Percentiles rank a stretch among this genome's conserved stretches.
phyloP scores from a whole-genome alignment of 2,329 filamentous ascomycete genomes.

The Thyridium curvatum region DNA sequence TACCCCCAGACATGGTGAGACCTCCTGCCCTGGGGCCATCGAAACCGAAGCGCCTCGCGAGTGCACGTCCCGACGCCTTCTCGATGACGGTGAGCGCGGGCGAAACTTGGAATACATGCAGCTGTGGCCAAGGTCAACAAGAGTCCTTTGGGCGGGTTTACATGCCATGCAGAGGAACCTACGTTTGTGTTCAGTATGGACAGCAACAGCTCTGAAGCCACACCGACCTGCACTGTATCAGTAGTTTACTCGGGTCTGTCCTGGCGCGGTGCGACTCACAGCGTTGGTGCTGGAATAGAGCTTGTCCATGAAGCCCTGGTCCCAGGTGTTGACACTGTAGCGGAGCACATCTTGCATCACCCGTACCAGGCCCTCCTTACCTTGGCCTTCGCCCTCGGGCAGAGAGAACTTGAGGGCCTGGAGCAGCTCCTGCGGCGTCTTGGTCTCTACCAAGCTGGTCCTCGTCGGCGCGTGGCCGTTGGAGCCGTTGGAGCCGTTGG shows the following conservation, averaged over 20 bases:
- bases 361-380: conserved; percentile 68
- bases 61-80: conserved; percentile 66
- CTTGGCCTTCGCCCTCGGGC: conserved; percentile 47
- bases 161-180: conserved; percentile 16
- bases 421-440: conserved; percentile 50
- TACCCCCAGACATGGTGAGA: conserved; percentile 75
- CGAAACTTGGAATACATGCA: conserved; percentile 91
- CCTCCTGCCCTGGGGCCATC: conserved; percentile 64
- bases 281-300: conserved; percentile 87
- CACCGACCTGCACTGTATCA: background rate
- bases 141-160: background rate
- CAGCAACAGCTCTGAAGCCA: background rate
- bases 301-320: conserved; percentile 94
- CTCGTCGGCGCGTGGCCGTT: no score
- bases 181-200: conserved; percentile 86
- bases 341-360: conserved; percentile 65
- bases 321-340: conserved; percentile 97
- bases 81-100: conserved; percentile 84
- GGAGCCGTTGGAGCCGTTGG: no score
- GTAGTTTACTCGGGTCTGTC: background rate
- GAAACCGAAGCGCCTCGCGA: conserved; percentile 76
- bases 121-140: conserved; percentile 26
- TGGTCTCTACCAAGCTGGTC: conserved; percentile 31
- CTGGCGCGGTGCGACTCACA: conserved; percentile 32
- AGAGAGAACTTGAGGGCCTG: conserved; percentile 53